Conservation (phyloP, 176 grass and related monocot genomes). For the Themeda triandra region DNA sequence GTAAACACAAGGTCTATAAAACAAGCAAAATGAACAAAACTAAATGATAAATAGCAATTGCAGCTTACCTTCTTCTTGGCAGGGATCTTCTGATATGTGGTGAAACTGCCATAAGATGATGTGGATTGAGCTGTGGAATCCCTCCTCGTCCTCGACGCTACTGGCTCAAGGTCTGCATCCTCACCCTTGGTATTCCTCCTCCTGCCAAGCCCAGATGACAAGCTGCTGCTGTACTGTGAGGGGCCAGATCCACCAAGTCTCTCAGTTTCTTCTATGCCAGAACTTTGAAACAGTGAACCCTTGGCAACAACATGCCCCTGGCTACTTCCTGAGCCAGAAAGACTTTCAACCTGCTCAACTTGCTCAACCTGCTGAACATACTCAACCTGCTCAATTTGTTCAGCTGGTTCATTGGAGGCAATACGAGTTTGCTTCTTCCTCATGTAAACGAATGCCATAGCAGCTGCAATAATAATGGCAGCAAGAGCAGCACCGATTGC, state of each 20-base stretch:
- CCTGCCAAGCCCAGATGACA: conserved; percentile 37
- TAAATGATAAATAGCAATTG: background rate
- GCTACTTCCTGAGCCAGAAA: conserved; percentile 61
- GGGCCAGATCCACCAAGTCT: conserved; percentile 36
- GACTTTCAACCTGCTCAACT: background rate
- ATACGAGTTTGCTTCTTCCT: conserved; percentile 37
- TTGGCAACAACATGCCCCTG: conserved; percentile 39
- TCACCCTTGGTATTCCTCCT: conserved; percentile 33
- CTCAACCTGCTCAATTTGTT: background rate
- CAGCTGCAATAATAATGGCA: conserved; percentile 34
- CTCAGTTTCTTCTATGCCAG: conserved; percentile 28
- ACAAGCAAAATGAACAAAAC: background rate
- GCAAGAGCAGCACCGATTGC: conserved; percentile 28
- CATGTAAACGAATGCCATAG: conserved; percentile 13
- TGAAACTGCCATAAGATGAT: conserved; percentile 76
- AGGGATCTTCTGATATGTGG: conserved; percentile 69
- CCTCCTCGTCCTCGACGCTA: too few relatives aligned
- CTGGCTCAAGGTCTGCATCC: too few relatives aligned
- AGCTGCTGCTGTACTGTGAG: conserved; percentile 63
- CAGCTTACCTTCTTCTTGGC: conserved; percentile 76
- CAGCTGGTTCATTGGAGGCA: background rate
- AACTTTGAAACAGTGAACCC: conserved; percentile 19
- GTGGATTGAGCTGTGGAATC: conserved; percentile 54
- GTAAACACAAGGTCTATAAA: background rate
- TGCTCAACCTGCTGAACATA: conserved; percentile 8